Percentiles rank a stretch among this genome's conserved stretches.
These are phyloP conservation scores for Oryza rufipogon DNA, from an alignment of 176 grass and related monocot genomes.

Conservation along the genomic window DNA sequence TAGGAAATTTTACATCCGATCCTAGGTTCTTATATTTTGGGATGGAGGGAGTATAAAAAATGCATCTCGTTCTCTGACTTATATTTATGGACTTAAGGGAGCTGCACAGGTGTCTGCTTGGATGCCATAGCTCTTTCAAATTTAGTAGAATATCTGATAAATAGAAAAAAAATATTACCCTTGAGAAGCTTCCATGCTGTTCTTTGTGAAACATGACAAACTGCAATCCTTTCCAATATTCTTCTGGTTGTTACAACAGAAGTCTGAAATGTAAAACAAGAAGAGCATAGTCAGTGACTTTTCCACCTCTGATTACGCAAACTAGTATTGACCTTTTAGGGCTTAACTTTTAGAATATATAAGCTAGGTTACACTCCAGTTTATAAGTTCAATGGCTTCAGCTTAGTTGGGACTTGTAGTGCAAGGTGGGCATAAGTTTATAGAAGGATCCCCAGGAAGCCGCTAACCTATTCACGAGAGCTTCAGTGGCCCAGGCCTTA, in stretches of 20 bases:
- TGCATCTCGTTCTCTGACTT: neutral
- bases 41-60: neutral
- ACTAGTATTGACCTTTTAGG: conserved; percentile 16
- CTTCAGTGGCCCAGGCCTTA: neutral
- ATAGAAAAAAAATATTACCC: conserved; percentile 45
- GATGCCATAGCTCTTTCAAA: conserved; percentile 17
- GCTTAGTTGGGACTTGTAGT: conserved; percentile 31
- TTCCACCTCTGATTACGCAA: neutral
- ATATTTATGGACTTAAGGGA: neutral
- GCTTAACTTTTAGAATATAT: neutral
- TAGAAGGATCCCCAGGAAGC: neutral
- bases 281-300: conserved; percentile 30
- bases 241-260: conserved; percentile 83
- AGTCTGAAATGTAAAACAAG: conserved; percentile 61
- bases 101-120: neutral
- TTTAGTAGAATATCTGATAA: neutral
- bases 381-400: conserved; percentile 17
- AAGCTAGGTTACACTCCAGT: conserved; percentile 1
- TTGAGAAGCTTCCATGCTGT: conserved; percentile 99
- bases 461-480: neutral
- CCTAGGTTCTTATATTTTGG: no score
- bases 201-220: conserved; percentile 81
- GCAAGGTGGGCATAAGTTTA: conserved; percentile 3
- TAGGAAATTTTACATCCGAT: no score
- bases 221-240: conserved; percentile 82